Conservation (phyloP, 352 stramenopile species). For the Pythium oligandrum region DNA sequence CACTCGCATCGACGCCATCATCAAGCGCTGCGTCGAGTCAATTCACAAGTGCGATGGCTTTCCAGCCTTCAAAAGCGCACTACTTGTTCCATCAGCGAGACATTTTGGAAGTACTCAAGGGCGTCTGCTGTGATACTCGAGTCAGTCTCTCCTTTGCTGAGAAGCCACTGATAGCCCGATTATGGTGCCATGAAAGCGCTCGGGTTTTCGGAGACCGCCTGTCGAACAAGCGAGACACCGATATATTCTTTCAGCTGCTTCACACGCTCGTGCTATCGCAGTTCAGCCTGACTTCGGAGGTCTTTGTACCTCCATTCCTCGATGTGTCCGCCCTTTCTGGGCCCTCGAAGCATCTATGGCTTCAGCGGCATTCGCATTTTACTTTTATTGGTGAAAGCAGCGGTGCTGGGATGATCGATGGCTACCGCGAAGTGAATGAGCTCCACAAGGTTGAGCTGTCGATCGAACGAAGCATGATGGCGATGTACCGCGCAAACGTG, state of each 20-base stretch:
- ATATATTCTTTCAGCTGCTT: slow-evolving; percentile 36
- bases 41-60: slow-evolving; percentile 11
- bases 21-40: neutral
- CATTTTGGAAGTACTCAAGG: slow-evolving; percentile 39
- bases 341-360: slow-evolving; percentile 23
- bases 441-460: slow-evolving; percentile 44
- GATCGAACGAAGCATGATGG: slow-evolving; percentile 53
- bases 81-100: slow-evolving; percentile 41
- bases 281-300: slow-evolving; percentile 41
- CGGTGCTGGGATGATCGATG: slow-evolving; percentile 28
- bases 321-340: neutral
- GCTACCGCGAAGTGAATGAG: slow-evolving; percentile 56
- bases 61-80: slow-evolving; percentile 39
- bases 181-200: slow-evolving; percentile 71
- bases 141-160: slow-evolving; percentile 30
- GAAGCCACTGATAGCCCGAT: slow-evolving; percentile 42
- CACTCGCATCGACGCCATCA: slow-evolving; percentile 5
- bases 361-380: slow-evolving; percentile 44
- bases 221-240: slow-evolving; percentile 24
- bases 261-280: slow-evolving; percentile 35
- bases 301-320: slow-evolving; percentile 20
- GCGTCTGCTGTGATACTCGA: slow-evolving; percentile 34
- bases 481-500: slow-evolving; percentile 32
- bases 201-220: slow-evolving; percentile 53
- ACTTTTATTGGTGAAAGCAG: slow-evolving; percentile 50